Base-by-base conservation (phyloP, 2,329 filamentous ascomycete genomes). In the Neopestalotiopsis sp. region DNA sequence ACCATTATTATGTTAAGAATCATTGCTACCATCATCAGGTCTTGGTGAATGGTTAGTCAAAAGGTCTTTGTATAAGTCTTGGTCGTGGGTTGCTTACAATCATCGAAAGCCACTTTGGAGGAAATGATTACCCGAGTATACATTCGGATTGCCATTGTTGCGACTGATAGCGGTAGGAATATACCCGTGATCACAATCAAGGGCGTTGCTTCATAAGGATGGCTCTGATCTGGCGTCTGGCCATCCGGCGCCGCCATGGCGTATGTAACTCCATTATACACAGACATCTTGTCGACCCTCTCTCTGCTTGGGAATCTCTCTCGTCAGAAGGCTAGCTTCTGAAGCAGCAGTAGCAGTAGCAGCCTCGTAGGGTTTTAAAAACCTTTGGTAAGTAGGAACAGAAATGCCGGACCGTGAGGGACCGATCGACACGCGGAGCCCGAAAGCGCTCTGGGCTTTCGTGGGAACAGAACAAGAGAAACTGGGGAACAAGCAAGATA, bases 61-160 rank as follows among this genome's bases (percentile, higher is more conserved):
- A 32, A 1, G 7, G 24, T 69, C 14, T 20, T n/a, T 6, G 12
- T 32, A 4, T 24, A 10, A 1, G 14, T 42, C 40, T 5, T 17
- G 14, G 13, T 24, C 13, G 6, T 34, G 30, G 7, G n/a, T 13
- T 32, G 56, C 71, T 66, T 42, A 74, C 72, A 71, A 38, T 74
- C 71, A 57, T 73, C 71, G 24, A 71, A 67, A 1, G 71, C 71
- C 1, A 73, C 61, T 9, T 65, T 72, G 17, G 66, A 57, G 13
- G 69, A 62, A 20, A 74, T 68, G 32, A 49, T 56, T 9, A 60
- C 58, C 45, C 72, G 67, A 6, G 71, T 74, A 38, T 70, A 74
- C 10, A 71, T 32, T 5, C 72, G 71, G 28, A 71, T 68, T 5
- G 40, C 63, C 49, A 67, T 70, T 2, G 68, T 63, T 9, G 68